Conservation (phyloP, 345 rosid species). For the Eucalyptus grandis region DNA sequence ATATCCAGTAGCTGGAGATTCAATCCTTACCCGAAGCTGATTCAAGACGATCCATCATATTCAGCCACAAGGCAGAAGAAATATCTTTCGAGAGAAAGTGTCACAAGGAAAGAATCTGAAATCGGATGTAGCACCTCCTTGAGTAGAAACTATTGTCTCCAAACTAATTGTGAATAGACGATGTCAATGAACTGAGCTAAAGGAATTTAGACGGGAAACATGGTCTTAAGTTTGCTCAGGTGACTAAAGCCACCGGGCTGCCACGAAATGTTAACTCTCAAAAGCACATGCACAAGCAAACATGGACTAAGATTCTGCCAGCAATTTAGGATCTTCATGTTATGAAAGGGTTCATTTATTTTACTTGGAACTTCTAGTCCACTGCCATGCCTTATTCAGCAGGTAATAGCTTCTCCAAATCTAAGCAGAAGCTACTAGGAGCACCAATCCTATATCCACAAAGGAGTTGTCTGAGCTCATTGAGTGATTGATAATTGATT, state of each 20-base stretch:
- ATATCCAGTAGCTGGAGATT: constrained; percentile 86
- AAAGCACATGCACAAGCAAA: not conserved
- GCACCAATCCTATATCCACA: not conserved
- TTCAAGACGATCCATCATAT: not conserved
- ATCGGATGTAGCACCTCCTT: not conserved
- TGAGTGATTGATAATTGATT: not conserved
- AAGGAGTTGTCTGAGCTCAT: not conserved
- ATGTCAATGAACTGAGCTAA: not conserved
- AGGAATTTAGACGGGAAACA: not conserved
- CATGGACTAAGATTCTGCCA: not conserved
- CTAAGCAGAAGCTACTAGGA: not conserved
- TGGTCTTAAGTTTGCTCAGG: not conserved
- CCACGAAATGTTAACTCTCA: not conserved
- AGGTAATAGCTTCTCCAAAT: not conserved
- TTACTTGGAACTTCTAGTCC: not conserved
- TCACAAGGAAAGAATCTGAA: not conserved
- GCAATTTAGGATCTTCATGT: not conserved
- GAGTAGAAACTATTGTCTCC: not conserved
- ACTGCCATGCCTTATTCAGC: not conserved
- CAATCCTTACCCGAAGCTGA: constrained; percentile 60
- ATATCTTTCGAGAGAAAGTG: not conserved
- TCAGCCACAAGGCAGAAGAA: not conserved
- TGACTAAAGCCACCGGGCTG: not conserved
- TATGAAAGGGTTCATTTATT: not conserved
- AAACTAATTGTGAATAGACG: too few species aligned